These are phyloP conservation scores for Fusarium guadeloupense DNA, from an alignment of 2,329 filamentous ascomycete species.

Conservation along the genomic window DNA sequence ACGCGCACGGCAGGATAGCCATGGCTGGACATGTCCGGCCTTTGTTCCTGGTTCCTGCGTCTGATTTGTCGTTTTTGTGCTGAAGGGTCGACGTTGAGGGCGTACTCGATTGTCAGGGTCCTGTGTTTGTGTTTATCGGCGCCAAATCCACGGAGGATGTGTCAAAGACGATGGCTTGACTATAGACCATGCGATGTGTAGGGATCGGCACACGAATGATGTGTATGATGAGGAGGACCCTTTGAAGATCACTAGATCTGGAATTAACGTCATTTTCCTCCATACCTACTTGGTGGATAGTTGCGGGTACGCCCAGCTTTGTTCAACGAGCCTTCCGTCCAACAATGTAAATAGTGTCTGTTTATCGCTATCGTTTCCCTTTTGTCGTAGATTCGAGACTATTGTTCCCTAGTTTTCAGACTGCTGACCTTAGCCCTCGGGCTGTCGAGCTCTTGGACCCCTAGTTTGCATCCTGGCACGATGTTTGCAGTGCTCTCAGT, in stretches of 20 bases:
- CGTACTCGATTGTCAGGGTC: conserved; percentile 18
- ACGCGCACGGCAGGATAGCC: conserved; percentile 8
- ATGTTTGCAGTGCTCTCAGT: not conserved
- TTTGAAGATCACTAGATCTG: conserved; percentile 17
- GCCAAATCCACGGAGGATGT: not conserved
- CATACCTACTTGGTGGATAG: not conserved
- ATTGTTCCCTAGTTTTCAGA: not conserved
- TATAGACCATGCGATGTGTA: not conserved
- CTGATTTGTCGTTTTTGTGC: conserved; percentile 18
- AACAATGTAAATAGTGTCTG: not conserved
- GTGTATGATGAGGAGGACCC: conserved; percentile 1
- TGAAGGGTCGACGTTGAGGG: conserved; percentile 7
- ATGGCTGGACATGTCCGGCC: conserved; percentile 14
- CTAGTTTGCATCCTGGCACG: not conserved
- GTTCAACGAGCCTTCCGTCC: not conserved
- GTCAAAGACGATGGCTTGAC: not conserved
- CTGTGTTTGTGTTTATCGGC: not conserved
- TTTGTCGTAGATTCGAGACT: not conserved
- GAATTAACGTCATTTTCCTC: conserved; percentile 2
- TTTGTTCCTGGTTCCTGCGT: conserved; percentile 31
- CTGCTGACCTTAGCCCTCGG: not conserved
- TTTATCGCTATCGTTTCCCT: not conserved
- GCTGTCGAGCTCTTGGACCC: not conserved
- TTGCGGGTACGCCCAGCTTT: not conserved
- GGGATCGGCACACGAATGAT: not conserved